phyloP scores from a whole-genome alignment of 495 filamentous ascomycete genomes.

The Staphylotrichum tortipilum region DNA sequence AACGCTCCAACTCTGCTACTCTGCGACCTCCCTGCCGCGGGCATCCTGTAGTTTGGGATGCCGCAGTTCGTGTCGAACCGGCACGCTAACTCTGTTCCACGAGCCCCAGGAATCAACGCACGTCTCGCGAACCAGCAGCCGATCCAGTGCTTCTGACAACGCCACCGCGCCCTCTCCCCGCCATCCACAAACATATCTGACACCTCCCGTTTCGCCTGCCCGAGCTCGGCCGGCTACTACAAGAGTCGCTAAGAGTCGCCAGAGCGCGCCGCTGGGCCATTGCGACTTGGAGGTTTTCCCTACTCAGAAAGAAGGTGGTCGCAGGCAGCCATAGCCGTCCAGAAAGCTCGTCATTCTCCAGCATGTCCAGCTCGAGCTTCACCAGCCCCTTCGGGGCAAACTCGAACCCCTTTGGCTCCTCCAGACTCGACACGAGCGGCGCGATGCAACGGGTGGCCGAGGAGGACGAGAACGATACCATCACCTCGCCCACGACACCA shows the following conservation, averaged over 20 bases:
- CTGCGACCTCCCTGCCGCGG: too few species aligned
- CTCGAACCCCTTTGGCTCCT: constrained; percentile 44
- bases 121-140: neutral
- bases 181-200: neutral
- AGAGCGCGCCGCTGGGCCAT: too few species aligned
- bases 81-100: constrained; percentile 7
- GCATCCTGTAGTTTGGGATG: neutral
- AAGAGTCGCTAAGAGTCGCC: too few species aligned
- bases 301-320: too few species aligned
- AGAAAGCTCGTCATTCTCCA: too few species aligned
- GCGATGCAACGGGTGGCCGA: constrained; percentile 46
- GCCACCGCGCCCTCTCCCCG: too few species aligned
- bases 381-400: constrained; percentile 46
- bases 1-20: too few species aligned
- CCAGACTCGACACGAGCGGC: constrained; percentile 28
- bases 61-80: constrained; percentile 2
- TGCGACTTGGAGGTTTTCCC: too few species aligned
- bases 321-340: too few species aligned
- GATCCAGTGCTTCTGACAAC: neutral
- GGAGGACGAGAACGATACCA: constrained; percentile 50
- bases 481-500: constrained; percentile 49
- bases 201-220: neutral
- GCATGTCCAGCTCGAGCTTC: constrained; percentile 46
- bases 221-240: neutral
- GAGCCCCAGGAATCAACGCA: constrained; percentile 2